A percentile compares a stretch with the other conserved stretches of the same genome.
phyloP scores from a whole-genome alignment of 2,329 filamentous ascomycete species.

The Pseudocercospora eumusae region DNA sequence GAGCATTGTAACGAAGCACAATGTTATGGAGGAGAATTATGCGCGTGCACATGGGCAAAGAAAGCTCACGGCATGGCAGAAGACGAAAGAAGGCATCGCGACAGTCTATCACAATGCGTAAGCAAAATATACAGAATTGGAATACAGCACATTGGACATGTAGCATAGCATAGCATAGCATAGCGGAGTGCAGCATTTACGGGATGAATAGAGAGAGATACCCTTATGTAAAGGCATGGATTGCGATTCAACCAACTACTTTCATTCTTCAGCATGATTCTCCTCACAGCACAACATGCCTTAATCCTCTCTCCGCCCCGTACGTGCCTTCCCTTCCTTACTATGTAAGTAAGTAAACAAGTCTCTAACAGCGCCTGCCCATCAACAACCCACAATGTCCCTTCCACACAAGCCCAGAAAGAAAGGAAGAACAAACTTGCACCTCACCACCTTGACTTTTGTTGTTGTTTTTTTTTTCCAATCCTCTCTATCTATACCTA shows the following conservation, averaged over 20 bases:
- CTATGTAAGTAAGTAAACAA: too few relatives aligned
- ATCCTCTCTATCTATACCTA: too few relatives aligned
- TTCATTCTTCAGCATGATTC: not conserved
- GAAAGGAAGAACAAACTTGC: too few relatives aligned
- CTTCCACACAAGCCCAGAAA: too few relatives aligned
- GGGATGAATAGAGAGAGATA: not conserved
- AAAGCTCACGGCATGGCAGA: slow-evolving; percentile 23
- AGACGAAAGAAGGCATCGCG: slow-evolving; percentile 19
- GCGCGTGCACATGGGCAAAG: slow-evolving; percentile 26
- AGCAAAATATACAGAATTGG: not conserved
- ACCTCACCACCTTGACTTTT: too few relatives aligned
- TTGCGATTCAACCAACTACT: not conserved
- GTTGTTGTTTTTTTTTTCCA: too few relatives aligned
- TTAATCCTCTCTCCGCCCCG: too few relatives aligned
- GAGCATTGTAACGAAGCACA: slow-evolving; percentile 76
- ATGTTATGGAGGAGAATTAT: slow-evolving; percentile 69
- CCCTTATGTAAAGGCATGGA: not conserved
- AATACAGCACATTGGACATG: not conserved
- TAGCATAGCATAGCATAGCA: slow-evolving; percentile 7
- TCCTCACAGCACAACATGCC: not conserved
- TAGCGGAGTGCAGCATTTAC: not conserved
- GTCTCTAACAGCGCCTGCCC: too few relatives aligned
- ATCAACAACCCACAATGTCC: too few relatives aligned
- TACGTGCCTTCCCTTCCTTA: too few relatives aligned
- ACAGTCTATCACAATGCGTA: slow-evolving; percentile 30